Conservation (phyloP, 805 yeast species). For the Debaryomyces castellii region DNA sequence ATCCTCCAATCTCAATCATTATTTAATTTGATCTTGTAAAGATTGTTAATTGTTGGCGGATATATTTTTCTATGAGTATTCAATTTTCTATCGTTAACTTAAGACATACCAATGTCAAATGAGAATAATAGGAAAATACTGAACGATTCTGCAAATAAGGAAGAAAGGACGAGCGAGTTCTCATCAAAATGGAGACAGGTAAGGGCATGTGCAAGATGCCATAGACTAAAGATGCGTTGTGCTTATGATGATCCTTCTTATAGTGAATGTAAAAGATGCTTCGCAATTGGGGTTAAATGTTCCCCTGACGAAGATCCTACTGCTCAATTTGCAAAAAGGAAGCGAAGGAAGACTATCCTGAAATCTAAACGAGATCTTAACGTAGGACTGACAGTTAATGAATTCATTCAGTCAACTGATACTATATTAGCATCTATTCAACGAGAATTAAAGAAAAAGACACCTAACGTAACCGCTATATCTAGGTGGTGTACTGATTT, state of each 20-base stretch:
- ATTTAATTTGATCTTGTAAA: background rate
- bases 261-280: constrained; percentile 47
- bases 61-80: too few relatives aligned
- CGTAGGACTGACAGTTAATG: constrained; percentile 4
- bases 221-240: constrained; percentile 52
- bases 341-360: constrained; percentile 24
- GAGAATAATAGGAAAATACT: background rate
- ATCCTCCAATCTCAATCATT: background rate
- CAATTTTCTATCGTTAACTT: too few relatives aligned
- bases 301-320: constrained; percentile 56
- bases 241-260: constrained; percentile 47
- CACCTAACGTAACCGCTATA: background rate
- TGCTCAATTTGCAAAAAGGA: constrained; percentile 33
- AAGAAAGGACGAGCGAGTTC: constrained; percentile 23
- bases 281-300: constrained; percentile 42
- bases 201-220: constrained; percentile 58
- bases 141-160: background rate
- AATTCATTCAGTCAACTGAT: background rate
- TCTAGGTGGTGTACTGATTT: background rate
- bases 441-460: background rate
- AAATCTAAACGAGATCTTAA: constrained; percentile 12
- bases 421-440: background rate
- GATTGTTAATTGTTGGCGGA: too few relatives aligned
- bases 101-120: background rate
- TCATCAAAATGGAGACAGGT: constrained; percentile 45